These are phyloP conservation scores for Lactarius tabidus DNA, from an alignment of 768 basidiomycete species.

Conservation along the genomic window DNA sequence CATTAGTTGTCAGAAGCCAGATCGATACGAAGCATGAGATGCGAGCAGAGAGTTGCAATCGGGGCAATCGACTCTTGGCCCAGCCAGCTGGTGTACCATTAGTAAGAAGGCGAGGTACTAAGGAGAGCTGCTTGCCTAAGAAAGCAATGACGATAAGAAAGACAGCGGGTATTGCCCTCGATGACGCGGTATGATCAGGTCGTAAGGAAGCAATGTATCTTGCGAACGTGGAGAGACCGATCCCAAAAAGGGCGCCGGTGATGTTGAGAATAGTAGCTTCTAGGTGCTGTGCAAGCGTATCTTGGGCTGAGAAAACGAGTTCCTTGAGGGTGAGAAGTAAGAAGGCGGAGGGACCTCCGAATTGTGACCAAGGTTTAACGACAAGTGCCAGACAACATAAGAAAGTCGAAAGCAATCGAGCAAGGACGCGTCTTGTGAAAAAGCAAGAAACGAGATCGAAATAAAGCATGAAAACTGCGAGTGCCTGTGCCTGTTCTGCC, in stretches of 20 bases:
- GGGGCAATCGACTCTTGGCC: slow-evolving; percentile 44
- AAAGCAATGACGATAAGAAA: slow-evolving; percentile 40
- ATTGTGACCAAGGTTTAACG: slow-evolving; percentile 38
- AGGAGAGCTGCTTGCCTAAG: slow-evolving; percentile 30
- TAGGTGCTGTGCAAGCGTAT: slow-evolving; percentile 45
- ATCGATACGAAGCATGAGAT: slow-evolving; percentile 47
- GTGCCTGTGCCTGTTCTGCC: background rate
- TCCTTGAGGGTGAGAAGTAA: slow-evolving; percentile 40
- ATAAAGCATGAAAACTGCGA: background rate
- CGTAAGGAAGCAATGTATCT: slow-evolving; percentile 34
- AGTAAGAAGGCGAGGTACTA: slow-evolving; percentile 2
- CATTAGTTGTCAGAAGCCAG: slow-evolving; percentile 41
- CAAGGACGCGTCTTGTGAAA: slow-evolving; percentile 35
- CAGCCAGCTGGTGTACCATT: slow-evolving; percentile 33
- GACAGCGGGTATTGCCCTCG: slow-evolving; percentile 39
- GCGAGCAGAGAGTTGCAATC: slow-evolving; percentile 41
- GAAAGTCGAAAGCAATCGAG: slow-evolving; percentile 43
- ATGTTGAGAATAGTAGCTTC: slow-evolving; percentile 44
- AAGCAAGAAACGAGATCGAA: slow-evolving; percentile 16
- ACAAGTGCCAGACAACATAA: slow-evolving; percentile 40
- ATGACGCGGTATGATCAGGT: slow-evolving; percentile 28
- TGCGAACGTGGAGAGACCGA: slow-evolving; percentile 37
- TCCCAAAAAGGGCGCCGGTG: slow-evolving; percentile 39
- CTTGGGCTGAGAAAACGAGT: slow-evolving; percentile 45
- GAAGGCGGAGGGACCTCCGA: slow-evolving; percentile 40